phyloP scores from a whole-genome alignment of 2,329 filamentous ascomycete species.

The Calonectria ilicicola region DNA sequence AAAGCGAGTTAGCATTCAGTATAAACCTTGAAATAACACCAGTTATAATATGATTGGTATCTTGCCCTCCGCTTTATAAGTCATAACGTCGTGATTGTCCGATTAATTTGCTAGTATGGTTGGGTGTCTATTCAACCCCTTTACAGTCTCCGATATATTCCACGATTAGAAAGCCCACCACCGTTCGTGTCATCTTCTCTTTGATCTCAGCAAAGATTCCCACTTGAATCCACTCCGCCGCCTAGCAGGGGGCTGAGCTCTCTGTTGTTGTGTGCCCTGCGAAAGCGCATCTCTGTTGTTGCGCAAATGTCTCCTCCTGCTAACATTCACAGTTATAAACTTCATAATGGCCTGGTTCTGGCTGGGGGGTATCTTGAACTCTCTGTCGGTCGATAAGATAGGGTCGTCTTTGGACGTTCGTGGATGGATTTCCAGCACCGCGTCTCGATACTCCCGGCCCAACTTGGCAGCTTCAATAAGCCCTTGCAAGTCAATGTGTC shows the following conservation, averaged over 20 bases:
- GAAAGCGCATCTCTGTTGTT: background rate
- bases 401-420: slow-evolving; percentile 55
- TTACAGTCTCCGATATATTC: slow-evolving; percentile 1
- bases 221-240: slow-evolving; percentile 35
- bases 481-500: slow-evolving; percentile 45
- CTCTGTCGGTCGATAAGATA: slow-evolving; percentile 46
- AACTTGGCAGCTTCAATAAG: slow-evolving; percentile 48
- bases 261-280: slow-evolving; percentile 8
- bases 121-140: slow-evolving; percentile 10
- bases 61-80: slow-evolving; percentile 21
- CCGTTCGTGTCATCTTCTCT: slow-evolving; percentile 27
- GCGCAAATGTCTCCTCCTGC: slow-evolving; percentile 12
- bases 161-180: slow-evolving; percentile 14
- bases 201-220: slow-evolving; percentile 40
- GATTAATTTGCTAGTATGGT: slow-evolving; percentile 22
- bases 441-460: slow-evolving; percentile 39
- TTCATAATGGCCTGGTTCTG: slow-evolving; percentile 51
- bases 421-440: slow-evolving; percentile 54
- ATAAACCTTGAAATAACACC: slow-evolving; percentile 18
- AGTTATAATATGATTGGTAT: slow-evolving; percentile 36
- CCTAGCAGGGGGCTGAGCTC: slow-evolving; percentile 21
- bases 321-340: slow-evolving; percentile 36
- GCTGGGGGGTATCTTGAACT: slow-evolving; percentile 51
- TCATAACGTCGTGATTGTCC: slow-evolving; percentile 42
- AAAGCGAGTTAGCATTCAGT: background rate